phyloP scores from a whole-genome alignment of 2,329 filamentous ascomycete genomes.

The Apiospora phragmitis region DNA sequence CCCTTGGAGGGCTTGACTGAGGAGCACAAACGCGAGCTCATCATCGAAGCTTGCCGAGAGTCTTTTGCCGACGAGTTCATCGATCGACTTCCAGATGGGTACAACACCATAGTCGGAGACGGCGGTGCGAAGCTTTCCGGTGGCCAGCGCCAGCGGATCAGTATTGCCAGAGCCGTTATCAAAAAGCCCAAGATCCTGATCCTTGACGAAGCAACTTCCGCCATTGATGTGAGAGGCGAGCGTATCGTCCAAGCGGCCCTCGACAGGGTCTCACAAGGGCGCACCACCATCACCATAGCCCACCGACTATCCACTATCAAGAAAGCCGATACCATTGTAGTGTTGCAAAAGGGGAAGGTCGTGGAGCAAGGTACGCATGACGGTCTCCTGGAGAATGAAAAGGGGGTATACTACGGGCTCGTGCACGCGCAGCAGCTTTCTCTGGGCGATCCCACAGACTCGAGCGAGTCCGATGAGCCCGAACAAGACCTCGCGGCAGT shows the following conservation, averaged over 20 bases:
- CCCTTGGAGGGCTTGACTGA: slow-evolving; percentile 53
- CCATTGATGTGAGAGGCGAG: slow-evolving; percentile 56
- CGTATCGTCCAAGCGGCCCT: slow-evolving; percentile 65
- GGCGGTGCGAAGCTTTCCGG: slow-evolving; percentile 76
- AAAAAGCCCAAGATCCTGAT: slow-evolving; percentile 71
- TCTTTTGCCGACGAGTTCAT: slow-evolving; percentile 72
- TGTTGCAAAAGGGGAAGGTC: slow-evolving; percentile 69
- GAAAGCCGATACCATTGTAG: slow-evolving; percentile 76
- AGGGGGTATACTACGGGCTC: slow-evolving; percentile 66
- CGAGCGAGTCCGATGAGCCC: slow-evolving; percentile 31
- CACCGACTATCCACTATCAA: slow-evolving; percentile 75
- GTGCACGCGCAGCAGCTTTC: slow-evolving; percentile 64
- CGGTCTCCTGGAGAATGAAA: slow-evolving; percentile 60
- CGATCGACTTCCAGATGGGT: slow-evolving; percentile 62
- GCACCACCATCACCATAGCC: slow-evolving; percentile 74
- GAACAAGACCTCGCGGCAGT: slow-evolving; percentile 41
- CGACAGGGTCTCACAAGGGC: slow-evolving; percentile 58
- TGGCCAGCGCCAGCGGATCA: slow-evolving; percentile 83
- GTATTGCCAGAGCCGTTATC: slow-evolving; percentile 75
- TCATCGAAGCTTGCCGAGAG: slow-evolving; percentile 64
- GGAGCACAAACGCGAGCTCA: slow-evolving; percentile 58
- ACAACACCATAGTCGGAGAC: slow-evolving; percentile 75
- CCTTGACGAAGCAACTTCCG: slow-evolving; percentile 76
- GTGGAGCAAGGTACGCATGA: slow-evolving; percentile 77
- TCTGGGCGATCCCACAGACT: slow-evolving; percentile 47